Conservation (phyloP, 257 asterid species). For the Solanum infundibuliforme region DNA sequence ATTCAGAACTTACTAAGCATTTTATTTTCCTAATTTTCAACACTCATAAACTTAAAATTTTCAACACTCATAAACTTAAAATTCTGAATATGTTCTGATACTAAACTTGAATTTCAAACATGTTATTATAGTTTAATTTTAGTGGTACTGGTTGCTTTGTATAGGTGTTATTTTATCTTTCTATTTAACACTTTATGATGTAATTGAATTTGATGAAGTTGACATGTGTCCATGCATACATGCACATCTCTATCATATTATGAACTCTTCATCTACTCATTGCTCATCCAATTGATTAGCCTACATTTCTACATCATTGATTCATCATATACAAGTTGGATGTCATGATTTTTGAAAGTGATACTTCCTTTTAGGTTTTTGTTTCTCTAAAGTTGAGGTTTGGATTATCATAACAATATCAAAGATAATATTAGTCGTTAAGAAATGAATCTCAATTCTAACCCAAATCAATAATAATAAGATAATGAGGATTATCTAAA, state of each 20-base stretch:
- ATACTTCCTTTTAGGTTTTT: background rate
- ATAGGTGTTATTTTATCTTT: background rate
- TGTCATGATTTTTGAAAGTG: background rate
- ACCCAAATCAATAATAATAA: background rate
- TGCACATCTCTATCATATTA: background rate
- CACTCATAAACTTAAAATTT: background rate
- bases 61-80: background rate
- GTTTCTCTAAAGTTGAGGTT: background rate
- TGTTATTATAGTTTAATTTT: background rate
- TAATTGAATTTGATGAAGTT: background rate
- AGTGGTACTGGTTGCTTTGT: background rate
- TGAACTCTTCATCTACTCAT: conserved; percentile 1
- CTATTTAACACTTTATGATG: background rate
- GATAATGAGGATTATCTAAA: background rate
- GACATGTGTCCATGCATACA: background rate
- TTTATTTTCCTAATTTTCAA: background rate
- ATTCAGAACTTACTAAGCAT: too few relatives aligned
- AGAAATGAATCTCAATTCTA: background rate
- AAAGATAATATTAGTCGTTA: background rate
- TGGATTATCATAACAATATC: background rate
- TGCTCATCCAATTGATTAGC: background rate
- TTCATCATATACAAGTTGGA: background rate
- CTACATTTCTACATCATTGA: background rate
- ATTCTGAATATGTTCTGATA: background rate
- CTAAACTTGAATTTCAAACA: background rate